Base-by-base conservation (phyloP, 768 basidiomycete genomes). In the Agaricus subrufescens region DNA sequence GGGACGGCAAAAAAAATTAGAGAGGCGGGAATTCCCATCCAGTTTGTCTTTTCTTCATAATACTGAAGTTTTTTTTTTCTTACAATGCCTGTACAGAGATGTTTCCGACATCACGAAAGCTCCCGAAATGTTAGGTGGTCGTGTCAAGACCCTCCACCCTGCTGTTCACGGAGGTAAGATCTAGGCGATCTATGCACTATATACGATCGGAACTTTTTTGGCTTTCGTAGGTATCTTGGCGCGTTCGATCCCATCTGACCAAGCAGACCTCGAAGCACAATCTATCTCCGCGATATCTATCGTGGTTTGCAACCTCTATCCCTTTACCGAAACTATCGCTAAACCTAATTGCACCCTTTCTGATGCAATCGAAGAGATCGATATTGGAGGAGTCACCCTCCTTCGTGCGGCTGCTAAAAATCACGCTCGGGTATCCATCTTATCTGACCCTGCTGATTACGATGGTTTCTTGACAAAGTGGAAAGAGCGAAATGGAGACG, bases 221-320 rank as follows among this genome's bases (percentile, higher is more conserved):
- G 60, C n/a, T 12, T 15, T 14, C 45, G 3, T 54, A 96, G 94
- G 96, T 29, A 99, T 99, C 61, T 85, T 99, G 43, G 94, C 97
- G 4, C 87, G 97, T 19, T 81, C 87, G 50, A 96, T 94, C 61
- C 84, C 89, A 3, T 93, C 93, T 9, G 97, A 99, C 72, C 82
- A 94, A 61, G 77, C 81, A 52, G 97, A 99, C 69, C 82, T 98
- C 50, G 73, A 81, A 29, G 76, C 85, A 6, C 94, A 96, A 66
- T 77, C 76, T 57, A 98, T 99, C 71, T 83, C 90, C 5, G 91
- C 91, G 59, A 98, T 98, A 73, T 86, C 89, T 54, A 89, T 99
- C 75, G 96, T 99, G 56, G 94, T 97, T 59, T 99, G 97, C 85
- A 99, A 99, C 70, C 85, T 99, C 51, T 98, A 99, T 76, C 97